phyloP scores from a whole-genome alignment of 2,329 filamentous ascomycete species.

The Verticillium zaregamsianum region DNA sequence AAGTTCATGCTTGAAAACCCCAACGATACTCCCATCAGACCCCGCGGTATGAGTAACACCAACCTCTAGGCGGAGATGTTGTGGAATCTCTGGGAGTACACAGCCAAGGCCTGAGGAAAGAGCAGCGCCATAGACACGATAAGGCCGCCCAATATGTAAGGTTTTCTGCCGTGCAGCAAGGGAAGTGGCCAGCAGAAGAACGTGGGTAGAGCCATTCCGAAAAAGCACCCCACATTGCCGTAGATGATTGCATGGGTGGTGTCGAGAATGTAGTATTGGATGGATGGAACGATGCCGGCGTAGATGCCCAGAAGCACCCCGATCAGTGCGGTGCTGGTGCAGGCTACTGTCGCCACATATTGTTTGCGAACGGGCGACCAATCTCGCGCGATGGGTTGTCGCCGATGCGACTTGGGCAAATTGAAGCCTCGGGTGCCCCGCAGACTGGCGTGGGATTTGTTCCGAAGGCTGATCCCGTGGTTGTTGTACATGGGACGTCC shows the following conservation, averaged over 20 bases:
- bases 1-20: conserved; percentile 78
- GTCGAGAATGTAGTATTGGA: conserved; percentile 73
- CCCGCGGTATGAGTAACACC: conserved; percentile 59
- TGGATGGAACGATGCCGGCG: conserved; percentile 71
- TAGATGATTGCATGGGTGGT: conserved; percentile 62
- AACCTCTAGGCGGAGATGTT: conserved; percentile 52
- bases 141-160: conserved; percentile 68
- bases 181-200: conserved; percentile 71
- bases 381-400: conserved; percentile 66
- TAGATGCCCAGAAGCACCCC: conserved; percentile 72
- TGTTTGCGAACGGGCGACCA: conserved; percentile 66
- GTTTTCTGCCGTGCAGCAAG: conserved; percentile 71
- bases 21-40: conserved; percentile 62
- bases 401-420: conserved; percentile 49
- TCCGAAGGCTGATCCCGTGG: conserved; percentile 39
- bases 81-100: conserved; percentile 53
- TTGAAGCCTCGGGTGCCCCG: conserved; percentile 46
- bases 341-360: conserved; percentile 64
- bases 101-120: conserved; percentile 69
- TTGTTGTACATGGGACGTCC: conserved; percentile 18
- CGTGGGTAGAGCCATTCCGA: conserved; percentile 66
- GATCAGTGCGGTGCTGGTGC: conserved; percentile 67
- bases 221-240: conserved; percentile 70
- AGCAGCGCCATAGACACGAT: conserved; percentile 67
- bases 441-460: conserved; percentile 51